Evolutionary conservation across 305 asterid species (phyloP).

Genomic region (Coffea humblotiana): DNA sequence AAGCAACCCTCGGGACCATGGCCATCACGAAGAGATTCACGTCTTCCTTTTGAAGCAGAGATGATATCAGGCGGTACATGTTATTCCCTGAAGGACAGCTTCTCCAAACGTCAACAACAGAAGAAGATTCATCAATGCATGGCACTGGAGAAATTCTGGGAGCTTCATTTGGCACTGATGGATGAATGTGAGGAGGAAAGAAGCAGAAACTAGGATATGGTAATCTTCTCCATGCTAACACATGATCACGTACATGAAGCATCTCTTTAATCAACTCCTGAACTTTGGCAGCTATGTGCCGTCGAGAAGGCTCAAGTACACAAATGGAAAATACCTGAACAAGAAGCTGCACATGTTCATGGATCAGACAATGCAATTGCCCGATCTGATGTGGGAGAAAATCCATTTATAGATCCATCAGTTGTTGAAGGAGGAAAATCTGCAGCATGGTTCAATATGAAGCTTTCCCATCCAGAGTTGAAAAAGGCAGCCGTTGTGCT

Average conservation of each 20-base stretch:
- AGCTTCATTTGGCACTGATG: constrained; percentile 57
- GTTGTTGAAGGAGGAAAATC: constrained; percentile 40
- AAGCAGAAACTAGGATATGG: constrained; percentile 84
- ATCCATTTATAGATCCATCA: constrained; percentile 62
- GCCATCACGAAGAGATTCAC: constrained; percentile 30
- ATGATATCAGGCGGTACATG: constrained; percentile 33
- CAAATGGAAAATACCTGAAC: constrained; percentile 80
- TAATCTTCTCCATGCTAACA: constrained; percentile 53
- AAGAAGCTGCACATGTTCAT: constrained; percentile 92
- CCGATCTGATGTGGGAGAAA: constrained; percentile 91
- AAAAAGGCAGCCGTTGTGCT: constrained; percentile 33
- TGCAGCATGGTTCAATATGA: constrained; percentile 37
- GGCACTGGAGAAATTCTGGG: constrained; percentile 38
- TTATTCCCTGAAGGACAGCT: constrained; percentile 38
- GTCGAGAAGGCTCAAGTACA: constrained; percentile 79
- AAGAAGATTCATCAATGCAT: constrained; percentile 30
- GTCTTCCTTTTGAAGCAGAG: constrained; percentile 34
- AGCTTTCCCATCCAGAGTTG: constrained; percentile 47
- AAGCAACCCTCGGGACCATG: constrained; percentile 38
- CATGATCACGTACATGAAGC: constrained; percentile 54
- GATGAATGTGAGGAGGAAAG: constrained; percentile 61
- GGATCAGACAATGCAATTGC: constrained; percentile 83
- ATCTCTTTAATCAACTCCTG: constrained; percentile 66
- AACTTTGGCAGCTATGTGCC: constrained; percentile 58
- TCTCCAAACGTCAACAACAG: constrained; percentile 32